phyloP scores from a whole-genome alignment of 2,329 filamentous ascomycete genomes.

The Knufia petricola region DNA sequence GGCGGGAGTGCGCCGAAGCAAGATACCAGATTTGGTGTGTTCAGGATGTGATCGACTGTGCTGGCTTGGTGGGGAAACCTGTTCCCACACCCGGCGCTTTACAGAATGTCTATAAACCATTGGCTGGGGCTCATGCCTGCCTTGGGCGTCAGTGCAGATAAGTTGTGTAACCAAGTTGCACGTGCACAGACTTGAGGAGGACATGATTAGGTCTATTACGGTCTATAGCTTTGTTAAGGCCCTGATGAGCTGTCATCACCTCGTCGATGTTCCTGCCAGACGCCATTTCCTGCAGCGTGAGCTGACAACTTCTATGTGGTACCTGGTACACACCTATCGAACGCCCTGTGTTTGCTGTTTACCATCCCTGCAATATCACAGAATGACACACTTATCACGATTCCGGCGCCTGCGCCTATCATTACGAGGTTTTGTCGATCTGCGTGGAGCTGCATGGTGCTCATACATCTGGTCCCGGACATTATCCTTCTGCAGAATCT shows the following conservation, averaged over 20 bases:
- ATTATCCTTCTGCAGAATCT: slow-evolving; percentile 65
- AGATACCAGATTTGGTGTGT: slow-evolving; percentile 65
- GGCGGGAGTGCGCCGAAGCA: slow-evolving; percentile 53
- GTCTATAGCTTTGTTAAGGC: background rate
- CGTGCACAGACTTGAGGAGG: background rate
- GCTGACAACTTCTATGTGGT: slow-evolving; percentile 1
- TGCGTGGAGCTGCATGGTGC: slow-evolving; percentile 26
- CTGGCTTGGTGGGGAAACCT: no score
- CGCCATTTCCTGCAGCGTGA: slow-evolving; percentile 2
- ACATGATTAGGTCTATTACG: background rate
- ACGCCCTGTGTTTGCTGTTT: no score
- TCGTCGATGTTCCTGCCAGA: background rate
- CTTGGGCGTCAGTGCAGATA: background rate
- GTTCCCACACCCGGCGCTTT: no score
- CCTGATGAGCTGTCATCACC: background rate
- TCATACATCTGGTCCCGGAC: slow-evolving; percentile 29
- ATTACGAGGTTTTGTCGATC: slow-evolving; percentile 28
- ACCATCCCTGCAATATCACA: slow-evolving; percentile 13
- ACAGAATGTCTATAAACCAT: no score
- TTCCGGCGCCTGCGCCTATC: slow-evolving; percentile 26
- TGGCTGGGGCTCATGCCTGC: background rate
- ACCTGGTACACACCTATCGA: background rate
- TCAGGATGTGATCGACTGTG: slow-evolving; percentile 67
- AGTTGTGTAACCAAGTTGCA: background rate
- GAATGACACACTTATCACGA: slow-evolving; percentile 28